phyloP scores from a whole-genome alignment of 495 filamentous ascomycete genomes.

The Margaritispora aquatica region DNA sequence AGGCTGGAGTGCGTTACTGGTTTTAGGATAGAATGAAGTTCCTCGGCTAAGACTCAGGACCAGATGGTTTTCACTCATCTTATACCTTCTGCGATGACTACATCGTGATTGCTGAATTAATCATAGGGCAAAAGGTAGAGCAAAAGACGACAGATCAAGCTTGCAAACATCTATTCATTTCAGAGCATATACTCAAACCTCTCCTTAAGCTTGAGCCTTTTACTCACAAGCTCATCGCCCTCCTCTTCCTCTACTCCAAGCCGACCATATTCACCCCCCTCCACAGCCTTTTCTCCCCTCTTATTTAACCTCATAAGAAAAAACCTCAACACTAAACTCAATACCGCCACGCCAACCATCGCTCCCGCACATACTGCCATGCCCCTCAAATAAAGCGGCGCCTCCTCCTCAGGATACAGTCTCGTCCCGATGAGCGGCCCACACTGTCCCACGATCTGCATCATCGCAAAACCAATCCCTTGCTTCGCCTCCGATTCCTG shows the following conservation, averaged over 20 bases:
- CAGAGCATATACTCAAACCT: conserved; percentile 18
- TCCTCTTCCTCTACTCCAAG: conserved; percentile 18
- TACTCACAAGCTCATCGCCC: conserved; percentile 7
- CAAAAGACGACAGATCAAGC: too few relatives aligned
- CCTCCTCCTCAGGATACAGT: conserved; percentile 57
- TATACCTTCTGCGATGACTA: too few relatives aligned
- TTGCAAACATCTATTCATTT: background rate
- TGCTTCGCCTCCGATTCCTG: conserved; percentile 53
- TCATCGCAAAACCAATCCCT: conserved; percentile 66
- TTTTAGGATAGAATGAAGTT: too few relatives aligned
- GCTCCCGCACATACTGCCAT: conserved; percentile 62
- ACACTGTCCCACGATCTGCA: conserved; percentile 66
- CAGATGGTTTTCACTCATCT: too few relatives aligned
- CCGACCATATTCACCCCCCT: conserved; percentile 17
- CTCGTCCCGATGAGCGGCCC: conserved; percentile 69
- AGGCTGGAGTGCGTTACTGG: too few relatives aligned
- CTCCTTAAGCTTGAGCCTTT: background rate
- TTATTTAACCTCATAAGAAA: conserved; percentile 52
- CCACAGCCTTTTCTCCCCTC: conserved; percentile 30
- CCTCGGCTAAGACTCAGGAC: too few relatives aligned
- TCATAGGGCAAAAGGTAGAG: too few relatives aligned
- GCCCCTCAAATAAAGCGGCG: conserved; percentile 56
- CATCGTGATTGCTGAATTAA: too few relatives aligned
- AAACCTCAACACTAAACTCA: conserved; percentile 48
- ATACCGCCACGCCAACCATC: conserved; percentile 55